A percentile compares a stretch with the other conserved stretches of the same genome.
These are phyloP conservation scores for Persicaria maculosa DNA, from an alignment of 148 eudicot species.

Conservation along the genomic window DNA sequence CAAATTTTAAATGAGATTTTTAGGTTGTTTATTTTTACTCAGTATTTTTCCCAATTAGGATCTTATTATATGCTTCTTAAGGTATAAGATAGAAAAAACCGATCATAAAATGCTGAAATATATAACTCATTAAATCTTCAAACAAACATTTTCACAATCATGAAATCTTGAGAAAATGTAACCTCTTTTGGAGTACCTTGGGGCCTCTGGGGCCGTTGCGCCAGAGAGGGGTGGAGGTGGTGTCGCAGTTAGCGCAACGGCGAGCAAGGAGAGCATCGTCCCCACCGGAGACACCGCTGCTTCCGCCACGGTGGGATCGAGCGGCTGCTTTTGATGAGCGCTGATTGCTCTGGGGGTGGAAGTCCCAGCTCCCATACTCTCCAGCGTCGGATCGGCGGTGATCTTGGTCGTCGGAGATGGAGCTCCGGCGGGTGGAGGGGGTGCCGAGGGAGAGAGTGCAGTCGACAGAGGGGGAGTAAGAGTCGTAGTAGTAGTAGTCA, in stretches of 20 bases:
- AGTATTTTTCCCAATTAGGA: too few relatives aligned
- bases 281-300: slow-evolving; percentile 9
- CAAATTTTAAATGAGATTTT: too few relatives aligned
- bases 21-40: too few relatives aligned
- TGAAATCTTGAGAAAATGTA: too few relatives aligned
- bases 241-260: slow-evolving; percentile 89
- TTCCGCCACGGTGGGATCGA: slow-evolving; percentile 22
- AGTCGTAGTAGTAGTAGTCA: too few relatives aligned
- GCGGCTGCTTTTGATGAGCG: background rate
- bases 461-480: slow-evolving; percentile 41
- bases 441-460: slow-evolving; percentile 90
- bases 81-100: too few relatives aligned
- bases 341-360: slow-evolving; percentile 36
- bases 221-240: slow-evolving; percentile 96
- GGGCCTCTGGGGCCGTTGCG: slow-evolving; percentile 93
- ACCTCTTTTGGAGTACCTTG: slow-evolving; percentile 36
- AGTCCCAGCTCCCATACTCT: slow-evolving; percentile 53
- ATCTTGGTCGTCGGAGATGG: background rate
- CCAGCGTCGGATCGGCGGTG: background rate
- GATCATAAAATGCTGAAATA: too few relatives aligned
- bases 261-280: slow-evolving; percentile 58
- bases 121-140: too few relatives aligned
- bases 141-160: too few relatives aligned
- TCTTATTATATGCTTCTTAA: too few relatives aligned
- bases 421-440: slow-evolving; percentile 53